Evolutionary conservation across 2,329 filamentous ascomycete species (phyloP).

Genomic region (Cadophora luteo-olivacea): DNA sequence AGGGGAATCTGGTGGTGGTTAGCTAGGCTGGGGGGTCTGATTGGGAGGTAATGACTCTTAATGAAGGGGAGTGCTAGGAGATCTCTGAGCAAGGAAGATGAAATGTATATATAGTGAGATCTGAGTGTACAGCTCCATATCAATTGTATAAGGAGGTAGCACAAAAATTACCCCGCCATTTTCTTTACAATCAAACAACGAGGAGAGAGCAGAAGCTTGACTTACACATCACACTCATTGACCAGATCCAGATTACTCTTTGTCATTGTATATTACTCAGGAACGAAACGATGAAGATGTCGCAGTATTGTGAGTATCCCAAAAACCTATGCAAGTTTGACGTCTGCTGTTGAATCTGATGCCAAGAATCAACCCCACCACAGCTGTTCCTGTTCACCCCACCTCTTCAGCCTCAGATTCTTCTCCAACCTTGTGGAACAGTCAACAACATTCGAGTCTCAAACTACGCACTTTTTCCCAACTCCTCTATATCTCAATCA

Average conservation of each 20-base stretch:
- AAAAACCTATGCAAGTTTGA: slow-evolving; percentile 5
- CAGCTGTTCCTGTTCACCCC: neutral
- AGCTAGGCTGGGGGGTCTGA: neutral
- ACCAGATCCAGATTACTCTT: slow-evolving; percentile 58
- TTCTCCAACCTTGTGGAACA: slow-evolving; percentile 8
- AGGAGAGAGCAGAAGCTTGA: slow-evolving; percentile 23
- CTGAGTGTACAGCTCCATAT: too few species aligned
- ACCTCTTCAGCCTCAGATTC: neutral
- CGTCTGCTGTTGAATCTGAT: neutral
- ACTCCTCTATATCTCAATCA: too few species aligned
- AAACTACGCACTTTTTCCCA: neutral
- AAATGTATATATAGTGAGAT: too few species aligned
- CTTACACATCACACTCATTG: slow-evolving; percentile 61
- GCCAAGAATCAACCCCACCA: slow-evolving; percentile 18
- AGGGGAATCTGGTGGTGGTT: slow-evolving; percentile 70
- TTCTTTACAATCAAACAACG: neutral
- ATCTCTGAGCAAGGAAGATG: neutral
- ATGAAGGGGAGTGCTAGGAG: neutral
- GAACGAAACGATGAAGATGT: neutral
- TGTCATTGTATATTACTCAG: slow-evolving; percentile 19
- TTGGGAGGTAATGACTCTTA: neutral
- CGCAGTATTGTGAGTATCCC: neutral
- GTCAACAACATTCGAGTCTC: neutral
- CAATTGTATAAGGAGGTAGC: neutral
- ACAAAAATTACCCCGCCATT: slow-evolving; percentile 23